Evolutionary conservation across 345 rosid genomes (phyloP).

Genomic region (Syzygium jambos): DNA sequence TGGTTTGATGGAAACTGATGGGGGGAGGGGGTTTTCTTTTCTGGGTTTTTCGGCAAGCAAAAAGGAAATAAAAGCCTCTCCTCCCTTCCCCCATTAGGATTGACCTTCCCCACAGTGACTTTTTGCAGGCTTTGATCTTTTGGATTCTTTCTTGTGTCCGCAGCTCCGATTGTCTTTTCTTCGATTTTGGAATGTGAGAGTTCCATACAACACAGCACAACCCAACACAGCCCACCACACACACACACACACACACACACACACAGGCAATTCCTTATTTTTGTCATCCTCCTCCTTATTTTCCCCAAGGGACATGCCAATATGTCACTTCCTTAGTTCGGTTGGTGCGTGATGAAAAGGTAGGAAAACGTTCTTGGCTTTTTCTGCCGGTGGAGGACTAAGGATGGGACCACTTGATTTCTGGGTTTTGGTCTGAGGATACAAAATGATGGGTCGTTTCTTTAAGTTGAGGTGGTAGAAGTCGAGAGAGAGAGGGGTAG

Average conservation of each 20-base stretch:
- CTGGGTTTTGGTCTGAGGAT: background rate
- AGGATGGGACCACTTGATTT: background rate
- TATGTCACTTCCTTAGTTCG: background rate
- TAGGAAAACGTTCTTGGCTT: background rate
- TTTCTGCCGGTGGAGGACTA: background rate
- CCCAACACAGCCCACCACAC: background rate
- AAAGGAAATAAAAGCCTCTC: background rate
- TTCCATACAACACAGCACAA: conserved; percentile 26
- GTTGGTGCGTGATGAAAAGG: background rate
- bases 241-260: background rate
- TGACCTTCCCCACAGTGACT: conserved; percentile 4
- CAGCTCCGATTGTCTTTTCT: conserved; percentile 12
- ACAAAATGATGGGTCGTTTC: background rate
- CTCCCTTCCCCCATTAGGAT: conserved; percentile 38
- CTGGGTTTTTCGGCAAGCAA: background rate
- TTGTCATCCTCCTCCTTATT: background rate
- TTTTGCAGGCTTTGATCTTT: conserved; percentile 60
- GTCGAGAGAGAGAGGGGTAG: background rate
- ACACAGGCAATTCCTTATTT: background rate
- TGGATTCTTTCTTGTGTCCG: conserved; percentile 24
- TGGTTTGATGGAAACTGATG: conserved; percentile 47
- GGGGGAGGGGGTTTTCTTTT: conserved; percentile 19
- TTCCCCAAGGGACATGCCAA: background rate
- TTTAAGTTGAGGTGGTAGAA: background rate
- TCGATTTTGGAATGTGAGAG: conserved; percentile 1